Base-by-base conservation (phyloP, 495 filamentous ascomycete species). In the Aspergillus egyptiacus region DNA sequence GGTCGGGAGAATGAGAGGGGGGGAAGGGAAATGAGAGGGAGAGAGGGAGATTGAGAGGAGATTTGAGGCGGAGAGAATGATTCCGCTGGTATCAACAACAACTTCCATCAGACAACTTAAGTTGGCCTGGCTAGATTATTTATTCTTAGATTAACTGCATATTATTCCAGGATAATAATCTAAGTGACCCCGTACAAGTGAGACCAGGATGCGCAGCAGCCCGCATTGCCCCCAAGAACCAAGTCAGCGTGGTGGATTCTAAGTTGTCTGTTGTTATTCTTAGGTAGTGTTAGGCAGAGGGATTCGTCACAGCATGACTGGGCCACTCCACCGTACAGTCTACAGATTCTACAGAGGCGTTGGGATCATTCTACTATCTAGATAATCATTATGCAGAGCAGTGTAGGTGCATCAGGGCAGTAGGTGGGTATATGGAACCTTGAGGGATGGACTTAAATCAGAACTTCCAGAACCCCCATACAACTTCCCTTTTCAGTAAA, bases 1-100 rank as follows among this genome's bases (percentile, higher is more conserved):
- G 49, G 35, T 37, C 30, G 37, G 57, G 51, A 56, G 55, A 62
- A 55, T 33, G 53, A 63, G 24, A 50, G 43, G 37, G 39, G 37
- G n/a, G 23, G 43, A 28, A 22, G 8, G 11, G 34, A 24, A 24
- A 41, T 35, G 32, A 43, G 33, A 10, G 48, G 37, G 22, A 38
- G 18, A 31, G 34, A 36, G 33, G 18, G 8, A 51, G 42, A 38
- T 24, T 20, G 13, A 34, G 45, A 43, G 32, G 17, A 6, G 28
- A 31, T 5, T 38, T 22, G 54, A 46, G 39, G 39, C 33, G 38
- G 51, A 48, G 42, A 39, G 32, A 27, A 14, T 2, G 37, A 43
- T 19, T 15, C 13, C n/a, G n/a, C n/a, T n/a, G n/a, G n/a, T 3
- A 35, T 19, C 20, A 42, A 5, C 8, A 41, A 24, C n/a, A 37